These are phyloP conservation scores for Fusarium caatingaense DNA, from an alignment of 2,329 filamentous ascomycete genomes.

Conservation along the genomic window DNA sequence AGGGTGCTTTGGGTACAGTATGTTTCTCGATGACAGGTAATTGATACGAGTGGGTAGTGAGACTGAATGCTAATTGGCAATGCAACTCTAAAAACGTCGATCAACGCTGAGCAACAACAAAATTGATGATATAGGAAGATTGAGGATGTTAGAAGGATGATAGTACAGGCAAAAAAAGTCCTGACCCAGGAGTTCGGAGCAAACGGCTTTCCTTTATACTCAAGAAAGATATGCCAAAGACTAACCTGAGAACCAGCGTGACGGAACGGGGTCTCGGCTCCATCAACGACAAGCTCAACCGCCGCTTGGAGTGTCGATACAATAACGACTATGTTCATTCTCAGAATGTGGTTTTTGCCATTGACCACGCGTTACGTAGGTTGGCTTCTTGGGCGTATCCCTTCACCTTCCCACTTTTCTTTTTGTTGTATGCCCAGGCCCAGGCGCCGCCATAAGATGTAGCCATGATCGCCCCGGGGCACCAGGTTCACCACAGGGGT, in stretches of 20 bases:
- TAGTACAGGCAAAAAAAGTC: slow-evolving; percentile 15
- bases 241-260: slow-evolving; percentile 35
- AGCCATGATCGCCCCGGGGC: slow-evolving; percentile 29
- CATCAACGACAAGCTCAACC: slow-evolving; percentile 39
- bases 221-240: slow-evolving; percentile 20
- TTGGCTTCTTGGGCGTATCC: slow-evolving; percentile 16
- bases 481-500: slow-evolving; percentile 19
- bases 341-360: slow-evolving; percentile 17
- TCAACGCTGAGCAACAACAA: slow-evolving; percentile 15
- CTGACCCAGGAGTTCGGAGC: slow-evolving; percentile 41
- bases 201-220: slow-evolving; percentile 47
- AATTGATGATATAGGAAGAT: not conserved
- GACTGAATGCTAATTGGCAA: slow-evolving; percentile 10
- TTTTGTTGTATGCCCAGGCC: slow-evolving; percentile 20
- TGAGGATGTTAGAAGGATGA: slow-evolving; percentile 12
- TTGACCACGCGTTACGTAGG: slow-evolving; percentile 34
- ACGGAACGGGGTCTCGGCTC: slow-evolving; percentile 38
- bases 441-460: slow-evolving; percentile 22
- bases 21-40: slow-evolving; percentile 26
- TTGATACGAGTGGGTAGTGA: slow-evolving; percentile 12
- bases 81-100: slow-evolving; percentile 16
- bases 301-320: slow-evolving; percentile 35
- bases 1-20: slow-evolving; percentile 21
- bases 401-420: slow-evolving; percentile 18
- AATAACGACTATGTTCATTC: slow-evolving; percentile 20